A percentile compares a stretch with the other conserved stretches of the same genome.
phyloP scores from a whole-genome alignment of 129 eudicot genomes.

The Saussurea involucrata region DNA sequence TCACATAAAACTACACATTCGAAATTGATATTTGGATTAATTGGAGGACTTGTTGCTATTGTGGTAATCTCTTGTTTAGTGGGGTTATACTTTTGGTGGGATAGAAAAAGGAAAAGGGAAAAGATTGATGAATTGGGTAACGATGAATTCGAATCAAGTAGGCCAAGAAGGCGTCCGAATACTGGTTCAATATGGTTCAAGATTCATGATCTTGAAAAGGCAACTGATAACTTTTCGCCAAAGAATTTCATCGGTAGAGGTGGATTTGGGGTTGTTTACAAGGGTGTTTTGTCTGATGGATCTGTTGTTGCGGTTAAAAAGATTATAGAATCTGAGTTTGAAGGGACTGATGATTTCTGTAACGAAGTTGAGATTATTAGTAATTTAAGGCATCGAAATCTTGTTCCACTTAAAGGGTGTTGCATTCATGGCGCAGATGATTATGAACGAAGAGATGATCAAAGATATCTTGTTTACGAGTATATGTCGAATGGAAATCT shows the following conservation, averaged over 20 bases:
- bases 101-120: conserved; percentile 37
- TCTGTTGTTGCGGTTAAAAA: conserved; percentile 71
- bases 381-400: conserved; percentile 67
- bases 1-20: conserved; percentile 13
- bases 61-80: conserved; percentile 33
- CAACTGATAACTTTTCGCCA: conserved; percentile 60
- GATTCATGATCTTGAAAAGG: conserved; percentile 66
- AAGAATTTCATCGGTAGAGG: conserved; percentile 78
- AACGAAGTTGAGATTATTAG: conserved; percentile 87
- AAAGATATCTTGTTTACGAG: conserved; percentile 67
- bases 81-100: conserved; percentile 65
- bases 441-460: conserved; percentile 37
- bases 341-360: conserved; percentile 64
- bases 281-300: conserved; percentile 57
- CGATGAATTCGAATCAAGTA: conserved; percentile 48
- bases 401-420: conserved; percentile 77
- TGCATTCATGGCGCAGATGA: conserved; percentile 59
- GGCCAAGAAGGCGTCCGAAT: conserved; percentile 64
- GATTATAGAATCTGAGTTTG: conserved; percentile 54
- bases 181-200: conserved; percentile 72
- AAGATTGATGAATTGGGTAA: conserved; percentile 18
- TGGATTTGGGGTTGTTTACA: conserved; percentile 77
- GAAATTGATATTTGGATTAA: conserved; percentile 43
- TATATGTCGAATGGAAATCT: conserved; percentile 83
- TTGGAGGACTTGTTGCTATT: conserved; percentile 58